phyloP scores from a whole-genome alignment of 2,329 filamentous ascomycete species.

The Aspergillus eucalypticola region DNA sequence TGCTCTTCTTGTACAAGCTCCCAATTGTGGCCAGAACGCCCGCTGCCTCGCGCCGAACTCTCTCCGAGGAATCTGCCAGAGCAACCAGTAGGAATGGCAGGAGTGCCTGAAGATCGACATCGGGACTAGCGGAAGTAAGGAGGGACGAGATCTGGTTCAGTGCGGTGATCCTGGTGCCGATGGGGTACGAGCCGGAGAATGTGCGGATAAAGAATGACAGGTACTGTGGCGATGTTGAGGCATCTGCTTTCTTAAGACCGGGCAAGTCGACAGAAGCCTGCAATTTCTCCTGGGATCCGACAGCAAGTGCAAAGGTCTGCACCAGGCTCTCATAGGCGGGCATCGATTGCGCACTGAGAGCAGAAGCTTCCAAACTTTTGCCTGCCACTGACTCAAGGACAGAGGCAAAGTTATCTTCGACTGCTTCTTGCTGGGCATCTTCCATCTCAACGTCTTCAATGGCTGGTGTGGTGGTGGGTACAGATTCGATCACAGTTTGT shows the following conservation, averaged over 20 bases:
- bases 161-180: slow-evolving; percentile 67
- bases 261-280: slow-evolving; percentile 40
- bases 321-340: slow-evolving; percentile 41
- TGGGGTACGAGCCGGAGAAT: slow-evolving; percentile 71
- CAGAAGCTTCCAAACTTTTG: slow-evolving; percentile 36
- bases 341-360: slow-evolving; percentile 37
- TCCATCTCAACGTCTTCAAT: slow-evolving; percentile 55
- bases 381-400: slow-evolving; percentile 36
- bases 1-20: slow-evolving; percentile 50
- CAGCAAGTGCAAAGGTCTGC: slow-evolving; percentile 39
- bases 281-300: slow-evolving; percentile 32
- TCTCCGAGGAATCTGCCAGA: slow-evolving; percentile 72
- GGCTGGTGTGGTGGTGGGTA: slow-evolving; percentile 50
- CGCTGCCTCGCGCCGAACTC: slow-evolving; percentile 74
- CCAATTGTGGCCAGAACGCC: slow-evolving; percentile 63
- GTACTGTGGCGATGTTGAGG: slow-evolving; percentile 64
- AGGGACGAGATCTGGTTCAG: slow-evolving; percentile 64
- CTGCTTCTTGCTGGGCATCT: slow-evolving; percentile 34
- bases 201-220: slow-evolving; percentile 74
- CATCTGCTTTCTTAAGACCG: slow-evolving; percentile 41
- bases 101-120: slow-evolving; percentile 71
- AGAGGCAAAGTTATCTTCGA: slow-evolving; percentile 33
- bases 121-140: slow-evolving; percentile 51
- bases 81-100: slow-evolving; percentile 79
- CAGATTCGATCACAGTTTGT: slow-evolving; percentile 66